A percentile compares a stretch with the other conserved stretches of the same genome.
Evolutionary conservation across 2,329 filamentous ascomycete species (phyloP).

Genomic region (Colletotrichum lupini): DNA sequence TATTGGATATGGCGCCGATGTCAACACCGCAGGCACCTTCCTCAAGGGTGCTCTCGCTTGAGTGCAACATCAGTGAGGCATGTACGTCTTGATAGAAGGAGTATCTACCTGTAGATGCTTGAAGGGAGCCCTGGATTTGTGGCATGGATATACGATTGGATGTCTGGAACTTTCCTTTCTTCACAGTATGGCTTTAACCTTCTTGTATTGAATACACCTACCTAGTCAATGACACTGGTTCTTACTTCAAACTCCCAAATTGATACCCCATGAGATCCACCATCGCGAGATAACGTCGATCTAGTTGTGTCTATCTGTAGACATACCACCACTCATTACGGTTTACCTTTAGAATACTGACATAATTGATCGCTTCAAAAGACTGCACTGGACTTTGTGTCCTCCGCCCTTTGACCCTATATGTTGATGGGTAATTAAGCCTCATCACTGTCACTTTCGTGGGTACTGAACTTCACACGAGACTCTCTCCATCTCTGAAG

Average conservation of each 20-base stretch:
- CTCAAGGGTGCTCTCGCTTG: conserved; percentile 26
- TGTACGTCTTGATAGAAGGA: background rate
- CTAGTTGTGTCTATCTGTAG: background rate
- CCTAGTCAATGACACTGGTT: background rate
- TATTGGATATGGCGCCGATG: conserved; percentile 24
- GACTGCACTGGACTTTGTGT: background rate
- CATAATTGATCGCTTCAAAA: background rate
- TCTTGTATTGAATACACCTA: background rate
- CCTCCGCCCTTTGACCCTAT: too few species aligned
- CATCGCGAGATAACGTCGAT: background rate
- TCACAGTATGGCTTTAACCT: conserved; percentile 13
- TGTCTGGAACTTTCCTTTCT: conserved; percentile 11
- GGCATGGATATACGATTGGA: conserved; percentile 5
- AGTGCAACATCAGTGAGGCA: too few species aligned
- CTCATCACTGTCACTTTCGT: conserved; percentile 28
- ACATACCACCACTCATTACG: background rate
- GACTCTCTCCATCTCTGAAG: conserved; percentile 38
- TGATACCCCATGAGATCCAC: background rate
- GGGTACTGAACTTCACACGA: conserved; percentile 16
- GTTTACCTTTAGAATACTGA: background rate
- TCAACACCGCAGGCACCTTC: conserved; percentile 13
- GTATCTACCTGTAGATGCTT: background rate
- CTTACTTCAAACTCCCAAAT: background rate
- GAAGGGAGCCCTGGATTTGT: background rate
- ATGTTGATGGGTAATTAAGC: background rate